A percentile compares a stretch with the other conserved stretches of the same genome.
These are phyloP conservation scores for Teratosphaeriaceae sp. DNA, from an alignment of 2,329 filamentous ascomycete genomes.

Conservation along the genomic window DNA sequence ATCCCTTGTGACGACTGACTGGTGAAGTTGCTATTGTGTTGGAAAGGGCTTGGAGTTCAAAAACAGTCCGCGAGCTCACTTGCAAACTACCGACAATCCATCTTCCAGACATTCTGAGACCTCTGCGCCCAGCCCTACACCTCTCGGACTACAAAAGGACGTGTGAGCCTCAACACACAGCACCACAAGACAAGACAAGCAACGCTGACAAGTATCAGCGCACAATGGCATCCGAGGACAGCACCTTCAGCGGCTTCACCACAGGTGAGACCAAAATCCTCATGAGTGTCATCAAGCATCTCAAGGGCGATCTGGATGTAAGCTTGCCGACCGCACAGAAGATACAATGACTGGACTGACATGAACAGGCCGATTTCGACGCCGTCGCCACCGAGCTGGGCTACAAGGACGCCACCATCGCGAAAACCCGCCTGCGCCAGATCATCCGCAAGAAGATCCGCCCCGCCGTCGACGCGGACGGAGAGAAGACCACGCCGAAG, in stretches of 20 bases:
- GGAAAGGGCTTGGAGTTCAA: too few relatives aligned
- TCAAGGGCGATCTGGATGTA: conserved; percentile 20
- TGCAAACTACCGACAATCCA: too few relatives aligned
- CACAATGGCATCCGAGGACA: conserved; percentile 8
- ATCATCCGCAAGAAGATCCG: conserved; percentile 22
- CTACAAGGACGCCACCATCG: conserved; percentile 21
- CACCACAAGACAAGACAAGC: too few relatives aligned
- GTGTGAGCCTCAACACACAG: too few relatives aligned
- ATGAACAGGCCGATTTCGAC: conserved; percentile 17
- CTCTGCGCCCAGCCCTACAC: too few relatives aligned
- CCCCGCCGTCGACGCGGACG: background rate
- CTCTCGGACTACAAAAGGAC: too few relatives aligned
- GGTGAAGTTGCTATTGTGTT: too few relatives aligned
- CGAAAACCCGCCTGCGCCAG: conserved; percentile 19
- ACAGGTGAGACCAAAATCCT: conserved; percentile 19
- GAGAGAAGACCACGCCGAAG: conserved; percentile 12
- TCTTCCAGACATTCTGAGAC: too few relatives aligned
- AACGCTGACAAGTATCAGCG: background rate
- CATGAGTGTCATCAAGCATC: conserved; percentile 19
- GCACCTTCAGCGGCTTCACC: conserved; percentile 13
- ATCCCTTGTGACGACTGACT: too few relatives aligned
- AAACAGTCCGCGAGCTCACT: too few relatives aligned
- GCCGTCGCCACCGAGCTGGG: conserved; percentile 17
- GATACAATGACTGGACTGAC: background rate
- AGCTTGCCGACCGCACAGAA: background rate